Conservation (phyloP, 2,329 filamentous ascomycete genomes). For the Ascochyta viciae-villosae region DNA sequence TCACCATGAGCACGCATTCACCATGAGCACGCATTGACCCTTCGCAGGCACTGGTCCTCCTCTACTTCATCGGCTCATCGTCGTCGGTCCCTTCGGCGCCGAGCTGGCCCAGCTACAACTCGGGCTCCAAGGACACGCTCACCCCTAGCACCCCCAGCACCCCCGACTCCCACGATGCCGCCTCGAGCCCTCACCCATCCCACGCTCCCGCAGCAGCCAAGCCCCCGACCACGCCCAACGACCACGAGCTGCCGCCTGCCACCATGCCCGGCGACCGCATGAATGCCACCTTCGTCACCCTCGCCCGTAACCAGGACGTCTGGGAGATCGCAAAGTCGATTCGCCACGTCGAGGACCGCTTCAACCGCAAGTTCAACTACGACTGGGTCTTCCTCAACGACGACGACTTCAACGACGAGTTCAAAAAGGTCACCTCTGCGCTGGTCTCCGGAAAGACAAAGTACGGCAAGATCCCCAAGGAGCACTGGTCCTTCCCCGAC, state of each 20-base stretch:
- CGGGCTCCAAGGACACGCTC: constrained; percentile 25
- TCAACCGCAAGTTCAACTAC: constrained; percentile 96
- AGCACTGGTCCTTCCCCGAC: constrained; percentile 97
- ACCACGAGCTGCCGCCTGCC: constrained; percentile 45
- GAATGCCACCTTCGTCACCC: constrained; percentile 97
- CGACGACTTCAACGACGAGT: constrained; percentile 87
- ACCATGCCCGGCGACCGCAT: constrained; percentile 74
- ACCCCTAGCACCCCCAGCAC: constrained; percentile 22
- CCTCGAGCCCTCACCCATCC: constrained; percentile 16
- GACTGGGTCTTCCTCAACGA: constrained; percentile 99
- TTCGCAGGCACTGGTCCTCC: constrained; percentile 67
- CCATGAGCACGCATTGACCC: constrained; percentile 18
- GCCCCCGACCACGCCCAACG: constrained; percentile 45
- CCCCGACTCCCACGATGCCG: constrained; percentile 20
- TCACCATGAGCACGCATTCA: constrained; percentile 8
- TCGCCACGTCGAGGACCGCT: constrained; percentile 94
- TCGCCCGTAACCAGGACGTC: constrained; percentile 89
- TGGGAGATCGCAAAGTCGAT: constrained; percentile 98
- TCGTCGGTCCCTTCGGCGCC: constrained; percentile 52
- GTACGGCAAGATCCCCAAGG: constrained; percentile 86
- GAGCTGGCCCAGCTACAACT: constrained; percentile 39
- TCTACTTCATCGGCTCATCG: constrained; percentile 82
- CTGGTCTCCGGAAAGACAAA: constrained; percentile 92
- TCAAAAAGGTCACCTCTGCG: constrained; percentile 88
- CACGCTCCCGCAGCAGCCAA: constrained; percentile 15